Evolutionary conservation across 257 asterid species (phyloP).

Genomic region (Euphrasia confusa): DNA sequence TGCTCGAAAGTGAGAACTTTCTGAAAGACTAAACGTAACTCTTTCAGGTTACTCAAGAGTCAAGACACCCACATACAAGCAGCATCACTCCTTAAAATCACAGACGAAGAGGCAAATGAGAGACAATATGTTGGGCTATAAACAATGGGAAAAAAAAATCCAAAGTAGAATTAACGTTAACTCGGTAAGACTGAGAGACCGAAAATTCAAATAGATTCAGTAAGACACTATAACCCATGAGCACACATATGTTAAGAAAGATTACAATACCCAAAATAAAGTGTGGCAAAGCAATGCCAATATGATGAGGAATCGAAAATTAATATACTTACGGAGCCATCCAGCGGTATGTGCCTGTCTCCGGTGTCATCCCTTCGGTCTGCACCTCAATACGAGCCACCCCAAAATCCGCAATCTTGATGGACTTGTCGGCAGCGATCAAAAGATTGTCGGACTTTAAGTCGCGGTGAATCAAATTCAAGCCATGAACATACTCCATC

Average conservation of each 20-base stretch:
- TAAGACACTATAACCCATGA: background rate
- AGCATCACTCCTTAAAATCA: too few relatives aligned
- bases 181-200: background rate
- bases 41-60: too few relatives aligned
- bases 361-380: slow-evolving; percentile 10
- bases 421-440: slow-evolving; percentile 8
- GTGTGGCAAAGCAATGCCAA: background rate
- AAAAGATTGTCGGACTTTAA: slow-evolving; percentile 11
- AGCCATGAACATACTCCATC: slow-evolving; percentile 7
- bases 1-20: background rate
- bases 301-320: too few relatives aligned
- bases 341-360: slow-evolving; percentile 14
- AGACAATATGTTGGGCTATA: background rate
- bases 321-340: slow-evolving; percentile 6
- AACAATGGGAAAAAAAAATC: background rate
- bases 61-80: background rate
- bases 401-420: slow-evolving; percentile 10
- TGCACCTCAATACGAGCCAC: slow-evolving; percentile 14
- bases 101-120: background rate
- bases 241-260: background rate
- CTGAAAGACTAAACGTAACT: too few relatives aligned
- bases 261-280: background rate
- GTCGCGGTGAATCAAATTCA: slow-evolving; percentile 8
- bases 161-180: background rate
- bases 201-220: background rate